phyloP scores from a whole-genome alignment of 129 eudicot species.

The Flaveria trinervia region DNA sequence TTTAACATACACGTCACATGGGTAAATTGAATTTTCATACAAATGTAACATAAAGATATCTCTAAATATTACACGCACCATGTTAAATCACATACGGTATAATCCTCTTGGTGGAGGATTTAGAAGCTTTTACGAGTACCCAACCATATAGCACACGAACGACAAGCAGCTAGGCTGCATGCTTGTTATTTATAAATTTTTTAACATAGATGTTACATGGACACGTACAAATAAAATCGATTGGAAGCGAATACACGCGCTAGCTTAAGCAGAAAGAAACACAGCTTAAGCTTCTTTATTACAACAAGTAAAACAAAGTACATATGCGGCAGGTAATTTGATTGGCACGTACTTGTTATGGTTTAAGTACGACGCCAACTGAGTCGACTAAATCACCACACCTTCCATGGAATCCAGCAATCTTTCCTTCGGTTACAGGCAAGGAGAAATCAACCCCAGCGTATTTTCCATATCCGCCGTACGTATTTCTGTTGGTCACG shows the following conservation, averaged over 20 bases:
- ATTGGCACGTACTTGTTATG: neutral
- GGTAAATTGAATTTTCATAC: no score
- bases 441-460: neutral
- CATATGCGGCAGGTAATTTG: neutral
- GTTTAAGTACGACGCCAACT: neutral
- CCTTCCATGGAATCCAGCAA: neutral
- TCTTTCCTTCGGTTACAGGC: neutral
- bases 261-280: neutral
- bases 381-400: neutral
- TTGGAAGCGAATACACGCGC: no score
- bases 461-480: neutral
- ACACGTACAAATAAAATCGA: no score
- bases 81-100: neutral
- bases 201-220: no score
- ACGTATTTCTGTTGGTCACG: neutral
- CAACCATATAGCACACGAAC: neutral
- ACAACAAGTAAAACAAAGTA: neutral
- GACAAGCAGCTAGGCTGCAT: neutral
- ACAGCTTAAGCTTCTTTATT: neutral
- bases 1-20: no score
- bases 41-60: no score
- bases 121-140: neutral
- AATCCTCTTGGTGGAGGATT: no score
- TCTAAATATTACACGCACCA: no score
- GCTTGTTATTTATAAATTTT: neutral